Evolutionary conservation across 2,329 filamentous ascomycete species (phyloP).

Genomic region (Aspergillus brunneoviolaceus): DNA sequence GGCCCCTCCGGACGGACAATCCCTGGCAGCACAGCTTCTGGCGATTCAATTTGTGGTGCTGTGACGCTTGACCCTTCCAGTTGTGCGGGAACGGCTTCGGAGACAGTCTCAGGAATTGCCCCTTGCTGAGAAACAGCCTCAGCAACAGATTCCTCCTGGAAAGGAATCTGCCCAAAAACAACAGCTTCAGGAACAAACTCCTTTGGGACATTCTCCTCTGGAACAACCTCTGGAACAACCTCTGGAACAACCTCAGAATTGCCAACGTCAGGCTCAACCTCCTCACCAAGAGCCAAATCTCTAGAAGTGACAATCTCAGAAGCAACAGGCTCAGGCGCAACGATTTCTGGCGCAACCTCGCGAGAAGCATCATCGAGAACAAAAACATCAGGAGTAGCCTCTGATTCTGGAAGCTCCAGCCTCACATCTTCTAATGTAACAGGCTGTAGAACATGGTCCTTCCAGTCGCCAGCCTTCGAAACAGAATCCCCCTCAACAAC

Average conservation of each 20-base stretch:
- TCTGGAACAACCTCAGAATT: not conserved
- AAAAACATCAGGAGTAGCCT: too few species aligned
- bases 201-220: not conserved
- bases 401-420: too few species aligned
- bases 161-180: not conserved
- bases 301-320: not conserved
- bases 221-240: not conserved
- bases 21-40: not conserved
- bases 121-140: not conserved
- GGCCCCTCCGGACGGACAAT: not conserved
- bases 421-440: too few species aligned
- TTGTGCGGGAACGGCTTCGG: not conserved
- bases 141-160: not conserved
- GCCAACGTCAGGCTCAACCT: too few species aligned
- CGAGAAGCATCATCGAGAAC: not conserved
- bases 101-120: not conserved
- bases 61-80: not conserved
- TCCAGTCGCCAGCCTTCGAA: too few species aligned
- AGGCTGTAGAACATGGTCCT: too few species aligned
- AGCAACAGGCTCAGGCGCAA: too few species aligned
- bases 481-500: too few species aligned
- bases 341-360: not conserved
- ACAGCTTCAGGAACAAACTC: not conserved
- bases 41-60: too few species aligned
- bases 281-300: too few species aligned